A percentile compares a stretch with the other conserved stretches of the same genome.
These are phyloP conservation scores for Hypoxylon sp. DNA, from an alignment of 2,329 filamentous ascomycete species.

Conservation along the genomic window DNA sequence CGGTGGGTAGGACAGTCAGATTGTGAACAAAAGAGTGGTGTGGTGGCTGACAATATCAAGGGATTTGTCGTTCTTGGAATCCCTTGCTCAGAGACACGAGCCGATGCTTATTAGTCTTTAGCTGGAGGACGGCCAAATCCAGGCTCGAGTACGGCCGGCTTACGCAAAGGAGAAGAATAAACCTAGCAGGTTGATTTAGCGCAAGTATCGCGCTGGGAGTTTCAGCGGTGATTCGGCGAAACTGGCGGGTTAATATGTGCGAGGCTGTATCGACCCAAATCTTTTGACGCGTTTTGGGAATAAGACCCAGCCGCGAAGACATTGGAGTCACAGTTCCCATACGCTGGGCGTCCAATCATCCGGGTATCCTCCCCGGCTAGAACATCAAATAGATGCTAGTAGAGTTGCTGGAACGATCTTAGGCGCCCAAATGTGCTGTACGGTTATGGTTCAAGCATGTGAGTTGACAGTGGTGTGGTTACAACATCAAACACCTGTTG, in stretches of 20 bases:
- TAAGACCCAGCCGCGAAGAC: constrained; percentile 31
- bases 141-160: constrained; percentile 37
- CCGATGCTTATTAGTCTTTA: constrained; percentile 40
- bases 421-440: constrained; percentile 22
- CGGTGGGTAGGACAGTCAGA: constrained; percentile 41
- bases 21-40: constrained; percentile 29
- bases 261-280: constrained; percentile 43
- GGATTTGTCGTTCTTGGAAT: constrained; percentile 40
- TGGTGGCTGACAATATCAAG: constrained; percentile 37
- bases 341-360: constrained; percentile 41
- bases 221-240: constrained; percentile 44
- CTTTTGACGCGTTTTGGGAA: constrained; percentile 31
- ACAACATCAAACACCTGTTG: constrained; percentile 43
- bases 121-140: constrained; percentile 33
- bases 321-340: constrained; percentile 32
- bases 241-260: constrained; percentile 43
- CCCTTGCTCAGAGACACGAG: constrained; percentile 41
- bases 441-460: constrained; percentile 33
- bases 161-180: constrained; percentile 41
- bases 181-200: constrained; percentile 39
- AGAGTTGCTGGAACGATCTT: constrained; percentile 23
- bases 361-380: constrained; percentile 41
- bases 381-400: constrained; percentile 27
- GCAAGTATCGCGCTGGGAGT: constrained; percentile 32
- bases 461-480: constrained; percentile 39